Evolutionary conservation across 495 filamentous ascomycete genomes (phyloP).

Genomic region (Cercophora samala): DNA sequence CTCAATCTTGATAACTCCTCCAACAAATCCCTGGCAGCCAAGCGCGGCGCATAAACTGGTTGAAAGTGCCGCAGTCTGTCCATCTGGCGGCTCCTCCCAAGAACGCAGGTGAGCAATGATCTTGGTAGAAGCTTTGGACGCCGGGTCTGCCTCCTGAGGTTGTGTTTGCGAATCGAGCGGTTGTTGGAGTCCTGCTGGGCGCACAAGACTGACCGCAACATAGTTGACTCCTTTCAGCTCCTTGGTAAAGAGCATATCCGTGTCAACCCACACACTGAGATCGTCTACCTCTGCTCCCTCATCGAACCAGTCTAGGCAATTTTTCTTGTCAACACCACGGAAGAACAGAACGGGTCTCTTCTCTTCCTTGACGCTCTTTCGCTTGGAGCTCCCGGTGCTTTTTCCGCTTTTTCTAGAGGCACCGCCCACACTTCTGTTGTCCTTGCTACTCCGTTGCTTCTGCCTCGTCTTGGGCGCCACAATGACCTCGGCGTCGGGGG

Average conservation of each 20-base stretch:
- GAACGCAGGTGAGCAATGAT: conserved; percentile 69
- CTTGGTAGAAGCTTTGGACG: conserved; percentile 60
- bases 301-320: conserved; percentile 72
- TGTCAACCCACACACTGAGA: conserved; percentile 78
- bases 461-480: conserved; percentile 79
- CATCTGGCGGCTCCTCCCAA: conserved; percentile 87
- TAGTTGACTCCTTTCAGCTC: conserved; percentile 69
- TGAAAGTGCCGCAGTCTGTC: conserved; percentile 72
- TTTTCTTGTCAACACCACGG: conserved; percentile 66
- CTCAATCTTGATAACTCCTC: conserved; percentile 83
- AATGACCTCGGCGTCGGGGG: conserved; percentile 90
- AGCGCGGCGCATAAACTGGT: conserved; percentile 68
- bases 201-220: conserved; percentile 72
- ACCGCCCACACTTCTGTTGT: conserved; percentile 66
- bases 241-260: conserved; percentile 63
- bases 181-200: conserved; percentile 72
- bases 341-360: conserved; percentile 66
- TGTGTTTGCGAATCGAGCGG: conserved; percentile 72
- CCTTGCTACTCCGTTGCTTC: conserved; percentile 49
- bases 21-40: conserved; percentile 67
- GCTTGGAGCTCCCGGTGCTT: conserved; percentile 65
- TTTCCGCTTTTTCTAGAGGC: conserved; percentile 68
- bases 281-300: conserved; percentile 54
- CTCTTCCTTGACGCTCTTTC: conserved; percentile 59
- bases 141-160: conserved; percentile 56